Conservation (phyloP, 1,284 basidiomycete species). For the Fistulinella cinereoalba region DNA sequence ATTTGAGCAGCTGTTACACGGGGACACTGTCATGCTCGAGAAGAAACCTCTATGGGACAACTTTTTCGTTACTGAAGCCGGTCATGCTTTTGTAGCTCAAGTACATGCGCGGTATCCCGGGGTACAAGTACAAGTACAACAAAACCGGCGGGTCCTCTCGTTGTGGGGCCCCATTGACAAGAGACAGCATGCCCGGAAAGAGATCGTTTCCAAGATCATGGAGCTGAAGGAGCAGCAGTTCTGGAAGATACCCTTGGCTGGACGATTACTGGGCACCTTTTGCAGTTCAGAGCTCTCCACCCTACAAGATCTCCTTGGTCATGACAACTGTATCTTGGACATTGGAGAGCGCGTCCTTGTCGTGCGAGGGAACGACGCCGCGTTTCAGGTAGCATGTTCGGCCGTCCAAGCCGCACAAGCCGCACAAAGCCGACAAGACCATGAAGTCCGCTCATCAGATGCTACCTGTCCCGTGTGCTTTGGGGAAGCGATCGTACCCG, state of each 20-base stretch:
- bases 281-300: conserved; percentile 40
- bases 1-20: conserved; percentile 56
- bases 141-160: conserved; percentile 42
- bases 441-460: conserved; percentile 11
- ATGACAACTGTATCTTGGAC: conserved; percentile 40
- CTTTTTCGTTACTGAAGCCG: conserved; percentile 47
- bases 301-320: conserved; percentile 40
- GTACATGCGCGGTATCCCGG: conserved; percentile 39
- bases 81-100: conserved; percentile 43
- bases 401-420: conserved; percentile 41
- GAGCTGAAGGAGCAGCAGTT: conserved; percentile 41
- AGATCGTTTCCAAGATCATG: conserved; percentile 46
- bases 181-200: conserved; percentile 40
- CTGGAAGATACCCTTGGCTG: conserved; percentile 45
- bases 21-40: conserved; percentile 52
- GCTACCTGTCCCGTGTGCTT: conserved; percentile 39
- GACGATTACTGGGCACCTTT: conserved; percentile 44
- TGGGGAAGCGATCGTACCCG: conserved; percentile 46
- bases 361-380: conserved; percentile 36
- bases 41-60: conserved; percentile 59
- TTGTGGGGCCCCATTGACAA: conserved; percentile 47
- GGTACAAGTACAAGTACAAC: conserved; percentile 45
- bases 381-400: conserved; percentile 36
- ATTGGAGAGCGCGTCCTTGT: conserved; percentile 29
- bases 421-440: conserved; percentile 32